A percentile compares a stretch with the other conserved stretches of the same genome.
Conservation (phyloP, 768 basidiomycete genomes). For the Flagelloscypha sp. region DNA sequence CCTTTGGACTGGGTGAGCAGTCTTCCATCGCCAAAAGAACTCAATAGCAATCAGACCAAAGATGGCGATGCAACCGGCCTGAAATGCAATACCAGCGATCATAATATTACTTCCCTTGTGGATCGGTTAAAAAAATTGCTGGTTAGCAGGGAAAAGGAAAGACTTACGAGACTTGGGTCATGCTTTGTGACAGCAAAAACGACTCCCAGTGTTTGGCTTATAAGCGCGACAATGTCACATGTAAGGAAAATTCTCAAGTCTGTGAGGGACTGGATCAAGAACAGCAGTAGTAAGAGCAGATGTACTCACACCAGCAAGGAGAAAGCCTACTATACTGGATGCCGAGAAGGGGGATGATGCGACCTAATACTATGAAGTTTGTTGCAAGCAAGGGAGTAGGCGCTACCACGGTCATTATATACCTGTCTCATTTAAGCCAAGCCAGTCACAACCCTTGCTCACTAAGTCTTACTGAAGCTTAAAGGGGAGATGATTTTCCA, state of each 20-base stretch:
- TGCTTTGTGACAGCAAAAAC: constrained; percentile 22
- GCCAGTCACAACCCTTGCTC: too few relatives aligned
- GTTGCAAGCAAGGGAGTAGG: constrained; percentile 25
- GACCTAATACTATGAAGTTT: constrained; percentile 9
- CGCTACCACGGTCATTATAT: constrained; percentile 21
- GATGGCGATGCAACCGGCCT: constrained; percentile 23
- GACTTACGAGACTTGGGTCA: too few relatives aligned
- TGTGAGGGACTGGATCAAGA: too few relatives aligned
- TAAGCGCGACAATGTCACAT: constrained; percentile 30
- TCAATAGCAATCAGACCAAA: constrained; percentile 21
- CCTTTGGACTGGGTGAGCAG: neutral
- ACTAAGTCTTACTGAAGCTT: constrained; percentile 26
- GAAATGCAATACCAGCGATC: constrained; percentile 35
- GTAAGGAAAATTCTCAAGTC: constrained; percentile 20
- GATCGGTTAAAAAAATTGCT: too few relatives aligned
- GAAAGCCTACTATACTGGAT: constrained; percentile 26
- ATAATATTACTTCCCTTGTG: constrained; percentile 30
- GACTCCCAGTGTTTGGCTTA: constrained; percentile 42
- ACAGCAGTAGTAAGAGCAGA: neutral
- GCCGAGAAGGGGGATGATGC: constrained; percentile 25
- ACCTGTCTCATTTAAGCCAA: too few relatives aligned
- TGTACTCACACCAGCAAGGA: constrained; percentile 26
- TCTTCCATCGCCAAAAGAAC: constrained; percentile 24
- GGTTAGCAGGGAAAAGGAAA: too few relatives aligned
- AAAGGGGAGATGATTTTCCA: constrained; percentile 20